phyloP scores from a whole-genome alignment of 2,329 filamentous ascomycete genomes.

The Trichoderma sp. region DNA sequence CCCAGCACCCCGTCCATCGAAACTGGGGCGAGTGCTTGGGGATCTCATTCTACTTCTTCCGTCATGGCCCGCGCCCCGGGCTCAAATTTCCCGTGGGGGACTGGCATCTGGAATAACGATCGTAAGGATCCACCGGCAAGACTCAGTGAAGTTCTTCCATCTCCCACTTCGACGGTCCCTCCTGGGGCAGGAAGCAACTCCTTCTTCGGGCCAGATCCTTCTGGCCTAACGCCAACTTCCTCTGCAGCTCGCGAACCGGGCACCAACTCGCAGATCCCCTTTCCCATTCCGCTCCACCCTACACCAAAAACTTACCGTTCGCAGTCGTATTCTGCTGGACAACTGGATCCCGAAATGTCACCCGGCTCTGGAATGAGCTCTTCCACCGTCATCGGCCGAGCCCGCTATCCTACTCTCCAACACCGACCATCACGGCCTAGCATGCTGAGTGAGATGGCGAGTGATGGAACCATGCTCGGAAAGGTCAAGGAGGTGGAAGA shows the following conservation, averaged over 20 bases:
- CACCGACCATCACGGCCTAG: slow-evolving; percentile 78
- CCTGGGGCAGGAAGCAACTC: slow-evolving; percentile 43
- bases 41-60: slow-evolving; percentile 49
- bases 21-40: slow-evolving; percentile 49
- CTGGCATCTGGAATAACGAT: slow-evolving; percentile 78
- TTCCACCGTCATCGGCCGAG: slow-evolving; percentile 51
- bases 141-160: slow-evolving; percentile 71
- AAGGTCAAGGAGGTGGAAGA: slow-evolving; percentile 71
- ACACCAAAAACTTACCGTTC: slow-evolving; percentile 92
- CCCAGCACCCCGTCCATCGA: slow-evolving; percentile 77
- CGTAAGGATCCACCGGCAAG: slow-evolving; percentile 75
- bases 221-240: slow-evolving; percentile 47
- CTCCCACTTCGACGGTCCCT: slow-evolving; percentile 63
- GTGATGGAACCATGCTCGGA: slow-evolving; percentile 58
- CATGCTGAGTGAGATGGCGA: slow-evolving; percentile 71
- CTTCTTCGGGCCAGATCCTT: slow-evolving; percentile 49
- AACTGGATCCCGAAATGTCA: slow-evolving; percentile 68
- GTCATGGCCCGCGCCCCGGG: slow-evolving; percentile 50
- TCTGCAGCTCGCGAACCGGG: slow-evolving; percentile 52
- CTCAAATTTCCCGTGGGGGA: slow-evolving; percentile 67
- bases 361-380: slow-evolving; percentile 41
- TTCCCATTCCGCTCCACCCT: slow-evolving; percentile 83
- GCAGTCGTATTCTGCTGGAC: slow-evolving; percentile 93
- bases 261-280: slow-evolving; percentile 69
- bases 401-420: slow-evolving; percentile 66